Evolutionary conservation across 306 rosid species (phyloP).

Genomic region (Rosa multiflora): DNA sequence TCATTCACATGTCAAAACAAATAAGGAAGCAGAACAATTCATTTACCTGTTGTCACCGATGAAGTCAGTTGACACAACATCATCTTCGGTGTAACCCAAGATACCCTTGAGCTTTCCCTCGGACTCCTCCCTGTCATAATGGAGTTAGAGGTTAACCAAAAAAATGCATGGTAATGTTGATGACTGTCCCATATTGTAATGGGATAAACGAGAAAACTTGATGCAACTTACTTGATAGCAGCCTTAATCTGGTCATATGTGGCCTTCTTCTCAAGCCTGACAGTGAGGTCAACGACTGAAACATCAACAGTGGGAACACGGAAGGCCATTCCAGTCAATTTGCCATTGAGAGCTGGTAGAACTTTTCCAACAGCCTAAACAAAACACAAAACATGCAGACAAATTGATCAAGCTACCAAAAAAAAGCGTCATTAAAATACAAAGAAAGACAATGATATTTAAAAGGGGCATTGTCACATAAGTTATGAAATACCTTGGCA

Average conservation of each 20-base stretch:
- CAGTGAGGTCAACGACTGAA: conserved; percentile 96
- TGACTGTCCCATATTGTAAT: too few relatives aligned
- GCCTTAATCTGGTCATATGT: conserved; percentile 73
- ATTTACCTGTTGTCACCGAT: conserved; percentile 86
- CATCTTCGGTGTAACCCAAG: conserved; percentile 82
- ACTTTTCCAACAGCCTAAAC: conserved; percentile 93
- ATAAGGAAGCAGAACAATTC: neutral
- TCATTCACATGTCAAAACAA: too few relatives aligned
- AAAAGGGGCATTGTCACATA: neutral
- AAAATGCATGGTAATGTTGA: neutral
- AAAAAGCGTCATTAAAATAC: neutral
- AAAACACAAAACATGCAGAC: neutral
- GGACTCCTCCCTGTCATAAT: conserved; percentile 64
- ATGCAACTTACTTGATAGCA: conserved; percentile 65
- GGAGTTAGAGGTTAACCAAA: conserved; percentile 2
- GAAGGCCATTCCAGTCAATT: conserved; percentile 94
- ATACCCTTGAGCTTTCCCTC: conserved; percentile 85
- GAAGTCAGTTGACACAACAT: conserved; percentile 81
- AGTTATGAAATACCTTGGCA: conserved; percentile 63
- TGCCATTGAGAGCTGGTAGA: conserved; percentile 77
- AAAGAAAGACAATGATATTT: neutral
- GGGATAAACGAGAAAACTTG: neutral
- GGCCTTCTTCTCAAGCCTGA: conserved; percentile 69
- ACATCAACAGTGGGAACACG: conserved; percentile 91
- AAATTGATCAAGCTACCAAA: neutral